These are phyloP conservation scores for Pyrenula aspistea DNA, from an alignment of 495 filamentous ascomycete genomes.

Conservation along the genomic window DNA sequence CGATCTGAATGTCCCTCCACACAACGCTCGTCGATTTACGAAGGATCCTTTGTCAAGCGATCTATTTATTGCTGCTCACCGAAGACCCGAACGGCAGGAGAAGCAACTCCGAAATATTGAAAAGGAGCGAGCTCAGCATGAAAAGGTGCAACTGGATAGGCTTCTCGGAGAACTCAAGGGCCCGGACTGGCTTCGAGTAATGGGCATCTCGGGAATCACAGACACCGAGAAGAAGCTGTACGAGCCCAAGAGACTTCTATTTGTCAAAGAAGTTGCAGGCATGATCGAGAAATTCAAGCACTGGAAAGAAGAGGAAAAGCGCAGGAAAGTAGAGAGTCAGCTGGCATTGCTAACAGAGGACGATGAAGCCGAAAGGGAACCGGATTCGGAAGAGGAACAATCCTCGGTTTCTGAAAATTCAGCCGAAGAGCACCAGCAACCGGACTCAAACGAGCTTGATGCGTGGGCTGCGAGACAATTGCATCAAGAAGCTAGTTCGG, in stretches of 20 bases:
- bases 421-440: constrained; percentile 22
- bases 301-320: constrained; percentile 88
- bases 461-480: constrained; percentile 61
- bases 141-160: constrained; percentile 76
- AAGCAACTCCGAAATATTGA: constrained; percentile 90
- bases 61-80: constrained; percentile 57
- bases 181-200: constrained; percentile 84
- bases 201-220: constrained; percentile 83
- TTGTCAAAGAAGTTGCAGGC: constrained; percentile 65
- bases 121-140: constrained; percentile 81
- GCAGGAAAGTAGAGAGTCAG: constrained; percentile 57
- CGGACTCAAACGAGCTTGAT: constrained; percentile 60
- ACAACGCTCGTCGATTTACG: background rate
- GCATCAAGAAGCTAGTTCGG: constrained; percentile 52
- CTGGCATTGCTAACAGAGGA: constrained; percentile 26
- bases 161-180: constrained; percentile 77
- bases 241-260: constrained; percentile 73
- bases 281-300: constrained; percentile 75
- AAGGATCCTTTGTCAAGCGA: constrained; percentile 61
- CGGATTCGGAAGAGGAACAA: constrained; percentile 16
- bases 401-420: constrained; percentile 10
- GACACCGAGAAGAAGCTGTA: constrained; percentile 73
- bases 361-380: background rate
- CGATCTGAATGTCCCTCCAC: background rate
- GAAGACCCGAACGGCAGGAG: constrained; percentile 73